Conservation (phyloP, 1,284 basidiomycete genomes). For the Ustilago crameri region DNA sequence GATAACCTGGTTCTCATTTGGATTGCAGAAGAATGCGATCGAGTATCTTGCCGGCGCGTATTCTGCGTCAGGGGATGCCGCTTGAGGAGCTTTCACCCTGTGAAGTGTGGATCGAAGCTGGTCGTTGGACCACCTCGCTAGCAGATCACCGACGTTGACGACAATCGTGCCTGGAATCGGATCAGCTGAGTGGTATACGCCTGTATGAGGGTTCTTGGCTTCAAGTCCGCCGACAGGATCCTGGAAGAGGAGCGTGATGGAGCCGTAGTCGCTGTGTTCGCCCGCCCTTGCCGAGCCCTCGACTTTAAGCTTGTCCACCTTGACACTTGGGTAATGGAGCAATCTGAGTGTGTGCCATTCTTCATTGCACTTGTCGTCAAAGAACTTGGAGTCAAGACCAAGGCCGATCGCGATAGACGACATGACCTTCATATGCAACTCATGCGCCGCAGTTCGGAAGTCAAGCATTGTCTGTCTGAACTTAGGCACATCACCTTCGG, state of each 20-base stretch:
- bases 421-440: constrained; percentile 80
- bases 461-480: constrained; percentile 79
- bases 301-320: constrained; percentile 20
- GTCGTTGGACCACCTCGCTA: constrained; percentile 27
- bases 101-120: constrained; percentile 21
- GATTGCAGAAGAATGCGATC: constrained; percentile 88
- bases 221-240: constrained; percentile 24
- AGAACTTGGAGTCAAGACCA: constrained; percentile 62
- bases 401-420: constrained; percentile 82
- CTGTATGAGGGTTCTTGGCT: constrained; percentile 27
- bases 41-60: constrained; percentile 79
- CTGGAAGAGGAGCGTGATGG: constrained; percentile 28
- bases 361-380: constrained; percentile 26
- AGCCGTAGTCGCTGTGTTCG: constrained; percentile 32
- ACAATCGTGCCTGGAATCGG: constrained; percentile 23
- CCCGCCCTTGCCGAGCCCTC: constrained; percentile 22
- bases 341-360: constrained; percentile 26
- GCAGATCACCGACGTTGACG: constrained; percentile 26
- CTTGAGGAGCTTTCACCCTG: constrained; percentile 26
- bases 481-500: constrained; percentile 74
- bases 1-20: constrained; percentile 78
- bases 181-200: constrained; percentile 23
- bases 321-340: constrained; percentile 26
- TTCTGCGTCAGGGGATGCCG: constrained; percentile 38
- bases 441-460: constrained; percentile 78